phyloP scores from a whole-genome alignment of 148 eudicot genomes.

The Salicornia ramosissima region DNA sequence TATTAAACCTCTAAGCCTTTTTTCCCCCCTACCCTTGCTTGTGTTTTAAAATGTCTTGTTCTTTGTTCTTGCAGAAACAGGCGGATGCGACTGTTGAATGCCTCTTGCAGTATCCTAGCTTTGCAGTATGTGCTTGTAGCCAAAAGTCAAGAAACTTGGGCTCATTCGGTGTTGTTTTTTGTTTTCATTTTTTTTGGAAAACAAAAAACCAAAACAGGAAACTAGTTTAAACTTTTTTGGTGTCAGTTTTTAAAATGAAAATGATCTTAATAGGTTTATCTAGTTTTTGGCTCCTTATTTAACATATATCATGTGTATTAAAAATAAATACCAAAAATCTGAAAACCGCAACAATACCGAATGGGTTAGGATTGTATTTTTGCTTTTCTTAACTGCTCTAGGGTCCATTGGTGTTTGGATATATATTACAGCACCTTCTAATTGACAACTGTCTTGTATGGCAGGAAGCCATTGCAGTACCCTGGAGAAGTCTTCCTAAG shows the following conservation, averaged over 20 bases:
- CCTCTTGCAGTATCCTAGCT: slow-evolving; percentile 66
- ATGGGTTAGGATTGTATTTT: not conserved
- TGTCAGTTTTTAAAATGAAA: no score
- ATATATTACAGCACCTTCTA: not conserved
- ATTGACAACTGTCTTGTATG: slow-evolving; percentile 4
- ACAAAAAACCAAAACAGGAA: no score
- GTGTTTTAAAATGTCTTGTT: not conserved
- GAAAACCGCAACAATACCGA: no score
- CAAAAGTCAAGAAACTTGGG: not conserved
- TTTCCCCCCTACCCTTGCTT: not conserved
- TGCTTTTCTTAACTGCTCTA: not conserved
- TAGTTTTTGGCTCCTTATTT: no score
- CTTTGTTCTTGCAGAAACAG: slow-evolving; percentile 52
- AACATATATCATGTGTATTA: no score
- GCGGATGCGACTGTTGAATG: slow-evolving; percentile 53
- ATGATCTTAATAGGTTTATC: no score
- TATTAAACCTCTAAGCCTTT: not conserved
- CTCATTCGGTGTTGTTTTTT: no score
- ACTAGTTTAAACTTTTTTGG: no score
- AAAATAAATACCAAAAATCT: no score
- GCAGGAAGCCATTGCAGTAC: slow-evolving; percentile 74
- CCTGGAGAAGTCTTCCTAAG: slow-evolving; percentile 80
- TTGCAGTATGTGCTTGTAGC: slow-evolving; percentile 52
- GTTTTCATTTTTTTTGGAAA: no score
- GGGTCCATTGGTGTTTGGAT: not conserved